Base-by-base conservation (phyloP, 1,284 basidiomycete genomes). In the Thelephora terrestris region DNA sequence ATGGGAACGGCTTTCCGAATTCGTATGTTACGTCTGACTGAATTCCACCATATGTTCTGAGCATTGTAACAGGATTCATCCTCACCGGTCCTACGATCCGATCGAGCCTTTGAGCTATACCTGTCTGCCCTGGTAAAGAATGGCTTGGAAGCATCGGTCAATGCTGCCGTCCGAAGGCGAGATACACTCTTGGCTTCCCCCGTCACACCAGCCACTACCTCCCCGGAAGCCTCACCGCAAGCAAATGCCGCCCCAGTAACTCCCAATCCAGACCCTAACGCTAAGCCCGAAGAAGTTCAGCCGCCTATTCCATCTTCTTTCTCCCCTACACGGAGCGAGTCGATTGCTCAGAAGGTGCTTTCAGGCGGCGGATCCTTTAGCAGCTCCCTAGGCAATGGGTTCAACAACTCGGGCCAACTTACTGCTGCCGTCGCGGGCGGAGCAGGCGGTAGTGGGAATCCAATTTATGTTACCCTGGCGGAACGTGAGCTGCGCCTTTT, bases 1-100 rank as follows among this genome's bases (percentile, higher is more conserved):
- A 50, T 91, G 87, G 86, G 85, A 91, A 59, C 72, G 81, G 53
- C 79, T 81, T 74, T 77, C 75, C 57, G 82, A 88, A 74, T 86
- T 82, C 59, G 87, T 89, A 66, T 62, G 84, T 78, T 34, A 32
- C 29, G 24, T 40, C 21, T 17, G 50, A 23, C 20, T 23, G 43
- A 48, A 24, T 42, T 42, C 16, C 47, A 45, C 50, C 36, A 35
- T 25, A 35, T 40, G 39, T 17, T 16, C 17, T 42, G 47, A 29
- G 18, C 17, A 40, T 16, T 45, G 44, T 38, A 24, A 20, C 54
- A 88, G 86, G 77, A 83, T 56, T 71, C 79, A 12, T 50, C 69
- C 3, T 85, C 81, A 4, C 81, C 84, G 2, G 66, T 88, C 25
- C 64, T 90, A 24, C 71, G 69, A 45, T 86, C 82, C 2, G 75